Evolutionary conservation across 352 stramenopile species (phyloP), one percentile per base, ranked within the genome.

Genomic region (Globisporangium megalacanthum): DNA sequence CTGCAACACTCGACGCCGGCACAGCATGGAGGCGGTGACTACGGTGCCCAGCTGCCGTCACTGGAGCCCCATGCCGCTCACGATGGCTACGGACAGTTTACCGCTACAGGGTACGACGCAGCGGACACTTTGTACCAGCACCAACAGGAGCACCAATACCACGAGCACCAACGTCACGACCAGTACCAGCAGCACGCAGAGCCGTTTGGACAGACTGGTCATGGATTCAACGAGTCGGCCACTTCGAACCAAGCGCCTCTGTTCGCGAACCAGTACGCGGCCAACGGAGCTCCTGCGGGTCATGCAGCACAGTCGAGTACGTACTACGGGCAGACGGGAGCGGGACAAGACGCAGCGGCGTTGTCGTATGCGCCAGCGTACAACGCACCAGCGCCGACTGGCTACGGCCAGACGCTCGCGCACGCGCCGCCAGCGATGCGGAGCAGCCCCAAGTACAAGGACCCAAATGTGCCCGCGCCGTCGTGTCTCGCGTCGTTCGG

Each of bases 401-500:
- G 47, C 0, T 61, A 65, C 20, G 54, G 25, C 15, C 13, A 17
- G 7, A 44, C 39, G 14, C 14, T 53, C 4, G 59, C 44, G 44
- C 47, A 45, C 46, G 45, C 69, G n/a, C 22, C 63, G 13, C 44
- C 54, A 19, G 52, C 75, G 35, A 67, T 66, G 48, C 76, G 65
- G n/a, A 86, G 75, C 61, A 85, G 65, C 25, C 25, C 25, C 68
- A 89, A 89, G 65, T 88, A 92, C 65, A 92, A 93, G 66, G 86
- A 95, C 35, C 86, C 86, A 17, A 89, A 73, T 17, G 73, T 88
- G 41, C 69, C 81, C 7, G 77, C 83, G 6, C 81, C 83, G 14
- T 92, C 80, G 8, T 93, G 83, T 49, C 62, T 95, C 13, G 73
- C 70, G 2, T 85, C 84, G 8, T 94, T 95, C 59, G 86, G 86